These are phyloP conservation scores for Ustilago trichophora DNA, from an alignment of 1,284 basidiomycete species.

Conservation along the genomic window DNA sequence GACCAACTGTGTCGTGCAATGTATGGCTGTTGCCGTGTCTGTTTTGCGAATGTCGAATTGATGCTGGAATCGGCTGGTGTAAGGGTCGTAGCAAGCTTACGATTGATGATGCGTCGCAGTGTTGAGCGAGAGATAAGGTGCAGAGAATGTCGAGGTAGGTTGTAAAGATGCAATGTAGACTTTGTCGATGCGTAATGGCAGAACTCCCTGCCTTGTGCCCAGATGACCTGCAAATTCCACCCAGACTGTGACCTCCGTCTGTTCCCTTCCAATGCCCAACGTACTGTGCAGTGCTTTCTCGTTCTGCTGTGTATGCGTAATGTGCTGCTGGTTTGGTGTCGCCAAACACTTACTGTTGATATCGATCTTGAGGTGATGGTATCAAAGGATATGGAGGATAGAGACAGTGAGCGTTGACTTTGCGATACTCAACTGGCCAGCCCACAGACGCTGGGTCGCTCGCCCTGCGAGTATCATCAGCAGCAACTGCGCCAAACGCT, in stretches of 20 bases:
- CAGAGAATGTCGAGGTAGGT: not conserved
- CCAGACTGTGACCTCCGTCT: no score
- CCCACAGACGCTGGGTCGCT: no score
- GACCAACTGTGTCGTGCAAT: no score
- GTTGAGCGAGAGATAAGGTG: no score
- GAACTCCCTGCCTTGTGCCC: no score
- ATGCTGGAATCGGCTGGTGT: not conserved
- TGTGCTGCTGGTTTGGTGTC: slow-evolving; percentile 1
- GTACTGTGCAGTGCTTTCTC: slow-evolving; percentile 2
- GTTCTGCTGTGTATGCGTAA: not conserved
- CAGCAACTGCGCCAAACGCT: no score
- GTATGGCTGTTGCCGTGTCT: no score
- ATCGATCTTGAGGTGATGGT: slow-evolving; percentile 51
- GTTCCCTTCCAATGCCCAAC: no score
- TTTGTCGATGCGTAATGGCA: not conserved
- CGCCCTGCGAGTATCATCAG: no score
- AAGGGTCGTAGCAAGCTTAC: not conserved
- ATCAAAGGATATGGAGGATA: slow-evolving; percentile 33
- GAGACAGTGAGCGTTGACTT: slow-evolving; percentile 10
- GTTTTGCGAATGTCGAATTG: not conserved
- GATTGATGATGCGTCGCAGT: not conserved
- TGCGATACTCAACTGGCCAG: slow-evolving; percentile 6
- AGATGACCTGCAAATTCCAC: no score
- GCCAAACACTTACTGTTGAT: slow-evolving; percentile 40
- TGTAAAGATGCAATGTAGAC: not conserved